phyloP scores from a whole-genome alignment of 495 filamentous ascomycete genomes.

The Penicillium herquei region DNA sequence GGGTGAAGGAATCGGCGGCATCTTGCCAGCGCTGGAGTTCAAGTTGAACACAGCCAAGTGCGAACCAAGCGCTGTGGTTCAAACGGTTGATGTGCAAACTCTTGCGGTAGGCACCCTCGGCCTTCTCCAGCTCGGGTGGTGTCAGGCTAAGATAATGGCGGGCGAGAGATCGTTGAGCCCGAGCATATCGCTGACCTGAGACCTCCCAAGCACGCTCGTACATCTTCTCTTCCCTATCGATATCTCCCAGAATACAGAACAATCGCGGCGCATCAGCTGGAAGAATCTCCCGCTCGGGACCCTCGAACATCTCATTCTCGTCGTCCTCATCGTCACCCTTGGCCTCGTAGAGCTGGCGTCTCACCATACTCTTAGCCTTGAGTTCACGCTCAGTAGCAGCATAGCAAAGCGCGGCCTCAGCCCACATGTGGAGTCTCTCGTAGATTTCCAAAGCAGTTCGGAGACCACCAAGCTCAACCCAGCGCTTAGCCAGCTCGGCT shows the following conservation, averaged over 20 bases:
- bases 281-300: conserved; percentile 62
- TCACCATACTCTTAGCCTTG: conserved; percentile 72
- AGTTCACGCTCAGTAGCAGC: conserved; percentile 78
- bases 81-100: conserved; percentile 76
- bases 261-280: conserved; percentile 83
- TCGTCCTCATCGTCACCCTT: conserved; percentile 40
- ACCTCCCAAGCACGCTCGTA: conserved; percentile 90
- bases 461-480: conserved; percentile 83
- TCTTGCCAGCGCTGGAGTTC: conserved; percentile 71
- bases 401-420: conserved; percentile 90
- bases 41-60: conserved; percentile 83
- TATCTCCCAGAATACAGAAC: conserved; percentile 91
- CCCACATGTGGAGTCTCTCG: conserved; percentile 90
- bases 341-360: conserved; percentile 71
- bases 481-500: conserved; percentile 85
- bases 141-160: conserved; percentile 66
- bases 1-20: conserved; percentile 82
- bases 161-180: conserved; percentile 84
- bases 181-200: conserved; percentile 73
- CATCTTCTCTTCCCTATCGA: conserved; percentile 67
- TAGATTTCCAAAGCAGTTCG: conserved; percentile 94
- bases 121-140: conserved; percentile 59
- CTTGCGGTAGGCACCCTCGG: conserved; percentile 72
- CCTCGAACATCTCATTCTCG: conserved; percentile 59
- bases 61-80: conserved; percentile 81